These are phyloP conservation scores for Breynia disticha DNA, from an alignment of 441 rosid genomes.

Conservation along the genomic window DNA sequence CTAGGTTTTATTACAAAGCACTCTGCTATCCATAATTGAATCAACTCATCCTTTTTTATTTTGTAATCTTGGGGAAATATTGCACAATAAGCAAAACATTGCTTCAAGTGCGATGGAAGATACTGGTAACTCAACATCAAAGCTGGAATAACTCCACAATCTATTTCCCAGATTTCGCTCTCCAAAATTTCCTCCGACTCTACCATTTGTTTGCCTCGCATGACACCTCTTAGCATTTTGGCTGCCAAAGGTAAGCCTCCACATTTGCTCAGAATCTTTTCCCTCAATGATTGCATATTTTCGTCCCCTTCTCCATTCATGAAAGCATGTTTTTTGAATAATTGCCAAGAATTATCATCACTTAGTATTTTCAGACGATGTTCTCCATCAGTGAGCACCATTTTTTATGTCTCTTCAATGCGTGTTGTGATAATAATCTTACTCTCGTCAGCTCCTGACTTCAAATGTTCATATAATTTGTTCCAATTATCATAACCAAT, in stretches of 20 bases:
- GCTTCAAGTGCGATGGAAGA: slow-evolving; percentile 12
- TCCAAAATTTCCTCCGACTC: slow-evolving; percentile 7
- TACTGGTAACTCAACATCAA: slow-evolving; percentile 10
- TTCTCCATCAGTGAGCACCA: neutral
- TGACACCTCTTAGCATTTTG: slow-evolving; percentile 7
- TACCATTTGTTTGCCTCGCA: neutral
- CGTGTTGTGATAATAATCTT: slow-evolving; percentile 19
- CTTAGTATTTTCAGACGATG: neutral
- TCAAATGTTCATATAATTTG: neutral
- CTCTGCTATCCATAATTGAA: slow-evolving; percentile 15
- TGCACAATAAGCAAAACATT: slow-evolving; percentile 14
- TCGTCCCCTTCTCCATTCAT: neutral
- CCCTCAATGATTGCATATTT: neutral
- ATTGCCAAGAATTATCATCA: slow-evolving; percentile 8
- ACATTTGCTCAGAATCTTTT: slow-evolving; percentile 4
- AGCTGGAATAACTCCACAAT: slow-evolving; percentile 1
- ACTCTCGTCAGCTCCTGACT: slow-evolving; percentile 6
- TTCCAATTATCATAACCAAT: slow-evolving; percentile 8
- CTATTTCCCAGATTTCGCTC: slow-evolving; percentile 9
- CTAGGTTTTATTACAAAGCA: slow-evolving; percentile 6
- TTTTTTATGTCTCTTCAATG: neutral
- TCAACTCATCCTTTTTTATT: slow-evolving; percentile 4
- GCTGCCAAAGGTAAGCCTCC: slow-evolving; percentile 13
- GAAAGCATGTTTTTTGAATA: slow-evolving; percentile 9
- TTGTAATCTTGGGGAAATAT: slow-evolving; percentile 11